Percentiles rank a stretch among this genome's conserved stretches.
Conservation (phyloP, 768 basidiomycete genomes). For the Coprinellus aureogranulatus region DNA sequence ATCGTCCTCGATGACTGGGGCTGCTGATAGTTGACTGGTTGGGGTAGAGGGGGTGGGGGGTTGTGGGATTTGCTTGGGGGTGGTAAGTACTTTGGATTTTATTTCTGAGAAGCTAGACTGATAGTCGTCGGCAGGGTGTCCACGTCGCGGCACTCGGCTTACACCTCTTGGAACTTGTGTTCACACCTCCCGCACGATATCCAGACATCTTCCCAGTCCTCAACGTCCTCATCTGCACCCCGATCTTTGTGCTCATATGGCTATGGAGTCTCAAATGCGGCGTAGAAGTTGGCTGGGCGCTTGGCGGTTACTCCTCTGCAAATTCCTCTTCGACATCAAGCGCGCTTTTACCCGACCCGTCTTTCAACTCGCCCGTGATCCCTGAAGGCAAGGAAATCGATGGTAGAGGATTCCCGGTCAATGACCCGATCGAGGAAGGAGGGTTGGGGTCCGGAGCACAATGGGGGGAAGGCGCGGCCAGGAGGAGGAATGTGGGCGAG, state of each 20-base stretch:
- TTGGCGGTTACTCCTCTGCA: constrained; percentile 48
- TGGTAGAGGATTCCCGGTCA: no score
- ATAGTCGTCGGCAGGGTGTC: constrained; percentile 34
- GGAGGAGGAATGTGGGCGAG: no score
- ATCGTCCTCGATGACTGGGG: constrained; percentile 91
- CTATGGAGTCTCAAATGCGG: constrained; percentile 85
- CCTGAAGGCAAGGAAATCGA: no score
- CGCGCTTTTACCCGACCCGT: no score
- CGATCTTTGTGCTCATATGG: constrained; percentile 81
- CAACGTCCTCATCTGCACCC: constrained; percentile 79
- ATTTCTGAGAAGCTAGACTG: not conserved
- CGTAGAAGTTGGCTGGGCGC: constrained; percentile 77
- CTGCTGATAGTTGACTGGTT: constrained; percentile 70
- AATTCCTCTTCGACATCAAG: no score
- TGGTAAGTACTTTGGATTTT: no score
- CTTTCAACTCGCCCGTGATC: no score
- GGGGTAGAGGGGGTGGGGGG: constrained; percentile 24
- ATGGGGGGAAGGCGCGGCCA: no score
- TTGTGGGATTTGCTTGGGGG: no score
- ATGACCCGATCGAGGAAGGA: no score
- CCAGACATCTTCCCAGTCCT: constrained; percentile 85
- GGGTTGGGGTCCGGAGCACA: no score
- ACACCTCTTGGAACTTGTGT: constrained; percentile 61
- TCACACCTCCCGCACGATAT: constrained; percentile 69
- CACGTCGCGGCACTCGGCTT: constrained; percentile 55